Conservation (phyloP, 306 rosid genomes). For the Trichosanthes truncata region DNA sequence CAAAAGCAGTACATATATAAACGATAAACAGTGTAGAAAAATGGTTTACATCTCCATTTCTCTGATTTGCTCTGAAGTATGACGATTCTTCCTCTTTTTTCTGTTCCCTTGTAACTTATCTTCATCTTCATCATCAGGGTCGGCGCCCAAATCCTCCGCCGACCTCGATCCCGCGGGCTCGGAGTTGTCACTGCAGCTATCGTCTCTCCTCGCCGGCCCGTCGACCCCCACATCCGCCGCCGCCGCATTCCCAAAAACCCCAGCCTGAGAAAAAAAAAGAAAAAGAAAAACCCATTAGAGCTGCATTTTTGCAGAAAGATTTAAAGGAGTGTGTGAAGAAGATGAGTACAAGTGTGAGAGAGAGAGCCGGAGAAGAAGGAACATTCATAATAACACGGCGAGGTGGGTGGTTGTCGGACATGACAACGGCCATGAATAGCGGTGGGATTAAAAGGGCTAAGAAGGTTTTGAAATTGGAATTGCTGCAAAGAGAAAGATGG, state of each 20-base stretch:
- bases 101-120: constrained; percentile 49
- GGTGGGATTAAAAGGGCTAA: background rate
- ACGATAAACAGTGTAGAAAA: background rate
- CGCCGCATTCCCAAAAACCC: constrained; percentile 65
- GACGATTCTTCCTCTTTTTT: constrained; percentile 82
- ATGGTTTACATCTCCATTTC: constrained; percentile 54
- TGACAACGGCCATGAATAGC: constrained; percentile 69
- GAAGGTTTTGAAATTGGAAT: background rate
- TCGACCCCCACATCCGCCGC: constrained; percentile 54
- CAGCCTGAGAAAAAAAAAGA: constrained; percentile 40
- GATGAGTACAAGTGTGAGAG: constrained; percentile 75
- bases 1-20: background rate
- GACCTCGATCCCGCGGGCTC: constrained; percentile 78
- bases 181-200: constrained; percentile 66
- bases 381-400: constrained; percentile 54
- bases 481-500: background rate
- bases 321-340: background rate
- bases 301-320: background rate
- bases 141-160: constrained; percentile 59
- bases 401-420: constrained; percentile 68
- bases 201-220: constrained; percentile 39
- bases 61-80: constrained; percentile 81
- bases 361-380: constrained; percentile 84
- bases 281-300: background rate
- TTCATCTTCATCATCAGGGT: constrained; percentile 32